Conservation (phyloP, 2,329 filamentous ascomycete species). For the Aspergillus sp. region DNA sequence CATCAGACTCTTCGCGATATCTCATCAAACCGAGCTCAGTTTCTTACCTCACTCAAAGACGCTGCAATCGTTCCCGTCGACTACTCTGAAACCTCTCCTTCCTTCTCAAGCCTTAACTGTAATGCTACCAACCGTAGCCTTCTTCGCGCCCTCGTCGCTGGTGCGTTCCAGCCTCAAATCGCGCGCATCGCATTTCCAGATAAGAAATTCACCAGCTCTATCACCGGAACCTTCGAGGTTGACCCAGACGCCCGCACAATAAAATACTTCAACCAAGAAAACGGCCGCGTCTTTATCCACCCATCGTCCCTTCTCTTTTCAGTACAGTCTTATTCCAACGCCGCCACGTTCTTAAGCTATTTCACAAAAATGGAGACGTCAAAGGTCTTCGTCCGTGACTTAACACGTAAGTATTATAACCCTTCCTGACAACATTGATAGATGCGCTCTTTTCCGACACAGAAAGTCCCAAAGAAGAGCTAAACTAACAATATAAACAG, state of each 20-base stretch:
- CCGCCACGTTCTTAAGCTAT: constrained; percentile 79
- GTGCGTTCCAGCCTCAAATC: constrained; percentile 79
- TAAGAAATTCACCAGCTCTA: constrained; percentile 87
- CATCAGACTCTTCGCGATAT: constrained; percentile 85
- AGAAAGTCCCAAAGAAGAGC: not conserved
- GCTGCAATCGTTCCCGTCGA: constrained; percentile 71
- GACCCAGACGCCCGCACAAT: constrained; percentile 91
- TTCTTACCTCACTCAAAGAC: constrained; percentile 80
- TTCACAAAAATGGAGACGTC: constrained; percentile 89
- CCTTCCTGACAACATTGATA: not conserved
- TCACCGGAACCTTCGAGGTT: constrained; percentile 85
- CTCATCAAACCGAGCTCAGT: constrained; percentile 79
- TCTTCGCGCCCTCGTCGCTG: constrained; percentile 69
- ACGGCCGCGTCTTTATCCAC: constrained; percentile 87
- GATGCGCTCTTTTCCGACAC: constrained; percentile 20
- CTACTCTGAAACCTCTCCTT: constrained; percentile 39
- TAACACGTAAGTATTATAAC: constrained; percentile 68
- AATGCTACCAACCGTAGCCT: constrained; percentile 48
- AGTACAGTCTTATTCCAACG: constrained; percentile 72
- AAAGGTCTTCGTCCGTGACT: constrained; percentile 87
- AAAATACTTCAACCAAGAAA: constrained; percentile 86
- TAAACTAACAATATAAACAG: constrained; percentile 16
- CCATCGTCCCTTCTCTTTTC: constrained; percentile 85
- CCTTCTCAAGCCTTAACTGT: constrained; percentile 42
- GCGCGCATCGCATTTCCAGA: constrained; percentile 91